A percentile compares a stretch with the other conserved stretches of the same genome.
These are phyloP conservation scores for Gnetum montanum DNA, from an alignment of 75 land plant genomes.

Conservation along the genomic window DNA sequence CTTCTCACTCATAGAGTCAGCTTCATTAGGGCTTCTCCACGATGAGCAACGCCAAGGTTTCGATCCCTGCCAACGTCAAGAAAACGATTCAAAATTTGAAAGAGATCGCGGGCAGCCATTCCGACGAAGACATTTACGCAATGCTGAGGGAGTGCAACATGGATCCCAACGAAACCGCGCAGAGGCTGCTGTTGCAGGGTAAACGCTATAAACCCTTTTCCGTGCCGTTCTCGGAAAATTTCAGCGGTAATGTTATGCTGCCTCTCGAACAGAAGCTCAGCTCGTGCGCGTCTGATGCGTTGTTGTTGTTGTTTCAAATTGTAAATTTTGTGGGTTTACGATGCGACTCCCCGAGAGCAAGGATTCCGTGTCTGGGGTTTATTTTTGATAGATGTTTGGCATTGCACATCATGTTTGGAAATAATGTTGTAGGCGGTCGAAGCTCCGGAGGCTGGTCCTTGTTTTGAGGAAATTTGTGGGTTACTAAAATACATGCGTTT, in stretches of 20 bases:
- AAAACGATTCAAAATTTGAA: constrained; percentile 40
- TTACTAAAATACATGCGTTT: too few relatives aligned
- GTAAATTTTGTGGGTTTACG: not conserved
- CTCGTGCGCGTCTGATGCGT: constrained; percentile 1
- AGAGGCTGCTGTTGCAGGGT: constrained; percentile 69
- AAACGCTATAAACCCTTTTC: not conserved
- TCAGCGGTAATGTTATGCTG: too few relatives aligned
- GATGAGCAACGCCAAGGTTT: constrained; percentile 13
- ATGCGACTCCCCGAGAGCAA: not conserved
- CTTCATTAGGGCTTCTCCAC: constrained; percentile 43
- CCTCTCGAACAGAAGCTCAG: not conserved
- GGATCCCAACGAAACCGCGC: constrained; percentile 77
- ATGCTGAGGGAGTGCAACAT: constrained; percentile 71
- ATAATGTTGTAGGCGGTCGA: too few relatives aligned
- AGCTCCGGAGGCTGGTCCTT: too few relatives aligned
- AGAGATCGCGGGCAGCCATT: constrained; percentile 55
- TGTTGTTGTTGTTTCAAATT: constrained; percentile 3
- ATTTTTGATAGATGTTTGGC: too few relatives aligned
- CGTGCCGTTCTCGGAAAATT: too few relatives aligned
- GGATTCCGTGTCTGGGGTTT: not conserved
- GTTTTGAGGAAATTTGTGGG: too few relatives aligned
- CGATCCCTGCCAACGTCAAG: constrained; percentile 33
- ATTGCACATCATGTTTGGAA: too few relatives aligned
- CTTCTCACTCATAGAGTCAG: too few relatives aligned
- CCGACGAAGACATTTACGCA: constrained; percentile 75